A percentile compares a stretch with the other conserved stretches of the same genome.
These are phyloP conservation scores for Pythium angustatum DNA, from an alignment of 352 stramenopile species.

Conservation along the genomic window DNA sequence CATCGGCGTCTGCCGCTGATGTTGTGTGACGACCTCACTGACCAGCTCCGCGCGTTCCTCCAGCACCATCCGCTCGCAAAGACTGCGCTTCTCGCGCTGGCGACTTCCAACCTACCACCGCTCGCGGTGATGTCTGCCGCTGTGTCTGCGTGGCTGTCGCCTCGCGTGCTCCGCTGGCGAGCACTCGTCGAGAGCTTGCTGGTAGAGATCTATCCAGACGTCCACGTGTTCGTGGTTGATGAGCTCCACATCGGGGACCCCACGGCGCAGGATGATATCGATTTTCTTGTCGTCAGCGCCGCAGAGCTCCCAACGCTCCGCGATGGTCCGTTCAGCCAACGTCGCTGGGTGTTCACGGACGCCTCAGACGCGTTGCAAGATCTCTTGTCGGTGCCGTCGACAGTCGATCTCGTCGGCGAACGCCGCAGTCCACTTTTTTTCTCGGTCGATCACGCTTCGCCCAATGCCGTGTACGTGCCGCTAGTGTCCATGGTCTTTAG, in stretches of 20 bases:
- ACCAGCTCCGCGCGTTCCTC: neutral
- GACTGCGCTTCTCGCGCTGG: neutral
- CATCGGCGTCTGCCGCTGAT: neutral
- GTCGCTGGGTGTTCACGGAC: neutral
- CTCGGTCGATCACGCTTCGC: neutral
- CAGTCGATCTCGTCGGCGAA: no score
- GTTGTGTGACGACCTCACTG: neutral
- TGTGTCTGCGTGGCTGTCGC: neutral
- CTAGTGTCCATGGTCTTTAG: conserved; percentile 1
- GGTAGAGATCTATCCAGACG: neutral
- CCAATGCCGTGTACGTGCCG: neutral
- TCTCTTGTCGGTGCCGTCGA: no score
- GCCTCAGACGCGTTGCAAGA: neutral
- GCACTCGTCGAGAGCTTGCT: neutral
- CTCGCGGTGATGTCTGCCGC: neutral
- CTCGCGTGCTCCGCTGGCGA: neutral
- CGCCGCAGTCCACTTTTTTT: neutral
- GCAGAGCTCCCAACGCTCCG: neutral
- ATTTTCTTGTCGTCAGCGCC: neutral
- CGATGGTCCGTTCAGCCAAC: neutral
- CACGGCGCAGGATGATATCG: neutral
- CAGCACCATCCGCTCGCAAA: neutral
- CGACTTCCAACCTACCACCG: neutral
- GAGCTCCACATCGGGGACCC: neutral
- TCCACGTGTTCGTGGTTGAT: neutral